Conservation (phyloP, 2,329 filamentous ascomycete species). For the Tolypocladium guangdongense region DNA sequence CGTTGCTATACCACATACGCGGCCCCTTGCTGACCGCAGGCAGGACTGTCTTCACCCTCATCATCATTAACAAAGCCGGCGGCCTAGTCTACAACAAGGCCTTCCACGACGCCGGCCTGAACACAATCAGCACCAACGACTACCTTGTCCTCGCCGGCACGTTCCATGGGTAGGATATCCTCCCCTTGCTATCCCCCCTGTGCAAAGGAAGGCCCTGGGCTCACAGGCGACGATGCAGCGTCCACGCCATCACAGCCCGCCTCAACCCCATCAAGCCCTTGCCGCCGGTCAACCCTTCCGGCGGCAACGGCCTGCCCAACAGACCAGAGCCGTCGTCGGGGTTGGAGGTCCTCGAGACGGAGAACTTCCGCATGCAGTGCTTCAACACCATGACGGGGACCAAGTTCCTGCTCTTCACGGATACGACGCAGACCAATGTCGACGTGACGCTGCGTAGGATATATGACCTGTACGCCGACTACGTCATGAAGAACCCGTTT, state of each 20-base stretch:
- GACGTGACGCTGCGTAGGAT: slow-evolving; percentile 74
- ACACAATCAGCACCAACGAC: slow-evolving; percentile 88
- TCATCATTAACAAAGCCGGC: slow-evolving; percentile 98
- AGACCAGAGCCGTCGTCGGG: slow-evolving; percentile 61
- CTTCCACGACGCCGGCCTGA: slow-evolving; percentile 75
- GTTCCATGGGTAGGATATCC: slow-evolving; percentile 70
- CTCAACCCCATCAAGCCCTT: slow-evolving; percentile 43
- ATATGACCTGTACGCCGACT: slow-evolving; percentile 93
- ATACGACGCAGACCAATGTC: slow-evolving; percentile 75
- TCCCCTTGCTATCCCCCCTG: neutral
- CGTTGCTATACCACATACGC: neutral
- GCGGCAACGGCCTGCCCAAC: slow-evolving; percentile 25
- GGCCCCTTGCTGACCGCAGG: neutral
- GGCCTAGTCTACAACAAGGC: slow-evolving; percentile 93
- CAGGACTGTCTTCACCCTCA: slow-evolving; percentile 90
- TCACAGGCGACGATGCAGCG: slow-evolving; percentile 27
- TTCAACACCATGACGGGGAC: slow-evolving; percentile 90
- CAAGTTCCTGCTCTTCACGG: slow-evolving; percentile 93
- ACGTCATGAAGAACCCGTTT: slow-evolving; percentile 99
- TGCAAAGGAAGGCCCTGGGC: neutral
- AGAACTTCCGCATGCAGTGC: slow-evolving; percentile 91
- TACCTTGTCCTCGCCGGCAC: slow-evolving; percentile 94
- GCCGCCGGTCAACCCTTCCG: slow-evolving; percentile 21
- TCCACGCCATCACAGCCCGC: slow-evolving; percentile 58
- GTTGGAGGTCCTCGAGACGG: slow-evolving; percentile 85